Evolutionary conservation across 108 stramenopile species (phyloP).

Genomic region (Aurantiochytrium sp.): DNA sequence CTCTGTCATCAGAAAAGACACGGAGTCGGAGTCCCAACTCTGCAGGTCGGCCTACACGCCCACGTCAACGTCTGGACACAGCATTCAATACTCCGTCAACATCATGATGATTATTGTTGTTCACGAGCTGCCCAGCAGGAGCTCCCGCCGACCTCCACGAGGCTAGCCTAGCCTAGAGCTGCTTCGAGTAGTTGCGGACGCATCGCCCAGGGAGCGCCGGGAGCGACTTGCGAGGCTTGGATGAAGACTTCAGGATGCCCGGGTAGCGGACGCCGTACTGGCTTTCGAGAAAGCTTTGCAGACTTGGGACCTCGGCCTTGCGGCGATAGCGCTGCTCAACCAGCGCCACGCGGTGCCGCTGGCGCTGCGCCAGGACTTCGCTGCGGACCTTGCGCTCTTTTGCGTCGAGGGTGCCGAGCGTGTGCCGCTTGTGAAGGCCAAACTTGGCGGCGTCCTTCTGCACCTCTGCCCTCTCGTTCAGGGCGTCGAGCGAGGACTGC

Average conservation of each 20-base stretch:
- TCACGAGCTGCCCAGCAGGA: too few species aligned
- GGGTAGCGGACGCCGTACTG: background rate
- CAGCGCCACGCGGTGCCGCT: background rate
- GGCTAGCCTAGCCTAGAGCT: too few species aligned
- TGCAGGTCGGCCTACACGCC: too few species aligned
- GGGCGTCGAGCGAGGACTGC: background rate
- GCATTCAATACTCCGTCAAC: too few species aligned
- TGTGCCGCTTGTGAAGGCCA: background rate
- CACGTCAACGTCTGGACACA: too few species aligned
- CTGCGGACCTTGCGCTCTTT: background rate
- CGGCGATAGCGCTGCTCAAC: background rate
- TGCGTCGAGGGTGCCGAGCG: background rate
- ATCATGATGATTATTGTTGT: too few species aligned
- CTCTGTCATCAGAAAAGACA: too few species aligned
- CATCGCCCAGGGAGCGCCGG: background rate
- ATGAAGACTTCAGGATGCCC: background rate
- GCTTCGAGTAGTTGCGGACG: background rate
- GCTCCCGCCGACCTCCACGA: too few species aligned
- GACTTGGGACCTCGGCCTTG: background rate
- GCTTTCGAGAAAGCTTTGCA: background rate
- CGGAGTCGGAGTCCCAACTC: too few species aligned
- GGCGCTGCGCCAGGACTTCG: background rate
- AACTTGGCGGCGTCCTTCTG: background rate
- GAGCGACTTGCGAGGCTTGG: background rate
- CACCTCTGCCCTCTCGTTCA: background rate